Conservation (phyloP, 73 alveolate species). For the Paramecium biaurelia region DNA sequence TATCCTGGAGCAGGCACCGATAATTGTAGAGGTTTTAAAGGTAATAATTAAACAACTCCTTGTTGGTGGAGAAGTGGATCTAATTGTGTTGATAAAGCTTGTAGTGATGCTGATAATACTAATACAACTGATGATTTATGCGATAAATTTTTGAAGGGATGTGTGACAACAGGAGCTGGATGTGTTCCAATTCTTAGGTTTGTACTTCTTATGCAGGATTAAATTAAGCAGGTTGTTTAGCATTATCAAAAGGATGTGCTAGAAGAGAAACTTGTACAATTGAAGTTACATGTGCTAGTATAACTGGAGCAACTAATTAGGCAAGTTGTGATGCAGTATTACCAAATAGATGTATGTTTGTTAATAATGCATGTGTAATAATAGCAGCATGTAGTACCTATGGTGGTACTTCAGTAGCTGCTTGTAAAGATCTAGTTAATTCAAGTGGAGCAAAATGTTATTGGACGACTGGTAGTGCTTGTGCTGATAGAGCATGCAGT, state of each 20-base stretch:
- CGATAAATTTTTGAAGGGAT: neutral
- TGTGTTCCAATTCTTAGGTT: neutral
- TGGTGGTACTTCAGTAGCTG: neutral
- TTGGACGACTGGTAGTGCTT: neutral
- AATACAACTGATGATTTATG: slow-evolving; percentile 14
- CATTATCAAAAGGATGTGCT: neutral
- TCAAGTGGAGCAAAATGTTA: neutral
- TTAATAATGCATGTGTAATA: neutral
- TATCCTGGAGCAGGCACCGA: slow-evolving; percentile 19
- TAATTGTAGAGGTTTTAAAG: neutral
- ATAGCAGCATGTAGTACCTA: neutral
- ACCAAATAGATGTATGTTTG: neutral
- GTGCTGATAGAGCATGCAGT: slow-evolving; percentile 27
- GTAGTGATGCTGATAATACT: neutral
- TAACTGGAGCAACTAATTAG: neutral
- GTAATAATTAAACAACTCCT: neutral
- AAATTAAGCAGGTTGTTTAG: neutral
- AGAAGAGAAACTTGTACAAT: neutral
- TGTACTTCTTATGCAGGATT: neutral
- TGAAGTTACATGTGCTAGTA: neutral
- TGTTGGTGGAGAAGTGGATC: slow-evolving; percentile 28
- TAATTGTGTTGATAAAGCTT: neutral
- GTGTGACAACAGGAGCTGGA: slow-evolving; percentile 38
- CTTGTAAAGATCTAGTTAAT: neutral
- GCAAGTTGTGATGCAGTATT: neutral